These are phyloP conservation scores for Leccinum boreale DNA, from an alignment of 768 basidiomycete species.

Conservation along the genomic window DNA sequence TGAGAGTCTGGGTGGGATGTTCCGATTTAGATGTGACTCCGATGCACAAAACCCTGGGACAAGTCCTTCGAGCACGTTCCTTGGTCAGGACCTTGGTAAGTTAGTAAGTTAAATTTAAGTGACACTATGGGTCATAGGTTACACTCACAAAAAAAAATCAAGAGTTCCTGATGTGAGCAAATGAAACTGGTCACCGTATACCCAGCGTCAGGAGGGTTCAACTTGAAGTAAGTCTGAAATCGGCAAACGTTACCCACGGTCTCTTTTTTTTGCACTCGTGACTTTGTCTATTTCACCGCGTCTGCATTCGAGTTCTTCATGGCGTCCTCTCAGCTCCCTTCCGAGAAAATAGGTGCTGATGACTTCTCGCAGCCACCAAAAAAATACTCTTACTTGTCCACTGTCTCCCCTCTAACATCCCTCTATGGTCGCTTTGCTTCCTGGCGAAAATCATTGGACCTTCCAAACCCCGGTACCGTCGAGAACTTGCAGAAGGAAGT, in stretches of 20 bases:
- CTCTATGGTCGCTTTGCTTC: constrained; percentile 70
- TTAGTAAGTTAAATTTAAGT: too few species aligned
- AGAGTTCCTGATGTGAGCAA: too few species aligned
- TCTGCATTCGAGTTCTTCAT: constrained; percentile 30
- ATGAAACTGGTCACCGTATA: too few species aligned
- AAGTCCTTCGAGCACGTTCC: neutral
- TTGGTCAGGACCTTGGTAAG: too few species aligned
- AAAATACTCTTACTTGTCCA: constrained; percentile 34
- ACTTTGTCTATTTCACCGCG: constrained; percentile 22
- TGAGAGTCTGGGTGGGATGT: too few species aligned
- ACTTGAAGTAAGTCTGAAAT: constrained; percentile 1
- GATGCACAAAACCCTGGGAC: too few species aligned
- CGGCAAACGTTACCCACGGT: constrained; percentile 27
- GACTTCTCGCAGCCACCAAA: constrained; percentile 35
- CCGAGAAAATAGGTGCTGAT: constrained; percentile 41
- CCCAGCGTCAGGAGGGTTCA: too few species aligned
- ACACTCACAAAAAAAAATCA: too few species aligned
- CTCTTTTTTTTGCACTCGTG: constrained; percentile 30
- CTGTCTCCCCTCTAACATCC: constrained; percentile 55
- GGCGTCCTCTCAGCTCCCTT: constrained; percentile 41
- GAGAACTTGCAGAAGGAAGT: constrained; percentile 94
- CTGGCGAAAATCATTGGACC: constrained; percentile 78
- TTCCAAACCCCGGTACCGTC: constrained; percentile 89
- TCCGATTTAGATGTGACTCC: neutral
- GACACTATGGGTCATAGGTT: too few species aligned